phyloP scores from a whole-genome alignment of 2,329 filamentous ascomycete genomes.

The Colletotrichum destructivum region DNA sequence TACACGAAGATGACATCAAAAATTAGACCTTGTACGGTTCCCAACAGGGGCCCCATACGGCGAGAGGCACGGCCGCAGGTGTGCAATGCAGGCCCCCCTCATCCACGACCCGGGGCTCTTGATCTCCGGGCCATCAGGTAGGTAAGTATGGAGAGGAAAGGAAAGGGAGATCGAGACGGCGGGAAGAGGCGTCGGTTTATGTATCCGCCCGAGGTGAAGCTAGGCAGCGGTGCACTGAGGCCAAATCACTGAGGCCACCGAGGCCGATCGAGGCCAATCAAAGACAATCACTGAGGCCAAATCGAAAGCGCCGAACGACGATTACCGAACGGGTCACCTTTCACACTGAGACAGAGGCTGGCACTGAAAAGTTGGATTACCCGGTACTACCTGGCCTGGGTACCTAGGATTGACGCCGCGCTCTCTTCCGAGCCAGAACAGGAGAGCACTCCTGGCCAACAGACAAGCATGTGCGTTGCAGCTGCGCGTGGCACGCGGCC shows the following conservation, averaged over 20 bases:
- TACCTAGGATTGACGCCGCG: constrained; percentile 38
- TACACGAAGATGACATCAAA: constrained; percentile 3
- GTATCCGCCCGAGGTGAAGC: neutral
- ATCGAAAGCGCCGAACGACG: no score
- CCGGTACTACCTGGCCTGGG: constrained; percentile 38
- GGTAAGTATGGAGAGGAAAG: constrained; percentile 29
- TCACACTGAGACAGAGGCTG: neutral
- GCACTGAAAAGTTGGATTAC: constrained; percentile 37
- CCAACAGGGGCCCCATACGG: constrained; percentile 18
- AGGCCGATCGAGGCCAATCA: no score
- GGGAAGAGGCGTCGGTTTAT: neutral
- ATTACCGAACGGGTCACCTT: neutral
- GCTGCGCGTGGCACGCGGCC: constrained; percentile 25
- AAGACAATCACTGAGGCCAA: neutral
- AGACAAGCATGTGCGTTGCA: constrained; percentile 30
- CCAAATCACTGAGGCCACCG: neutral
- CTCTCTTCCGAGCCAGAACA: constrained; percentile 31
- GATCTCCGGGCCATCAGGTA: constrained; percentile 31
- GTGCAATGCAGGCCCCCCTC: constrained; percentile 33
- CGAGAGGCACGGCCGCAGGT: constrained; percentile 27
- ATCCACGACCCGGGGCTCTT: constrained; percentile 27
- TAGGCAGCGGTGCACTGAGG: constrained; percentile 1
- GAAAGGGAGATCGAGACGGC: neutral
- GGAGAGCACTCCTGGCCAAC: constrained; percentile 24
- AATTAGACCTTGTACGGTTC: constrained; percentile 16